Evolutionary conservation across 495 filamentous ascomycete genomes (phyloP), one percentile per base, ranked within the genome.

Genomic region (Emericellopsis terricola): DNA sequence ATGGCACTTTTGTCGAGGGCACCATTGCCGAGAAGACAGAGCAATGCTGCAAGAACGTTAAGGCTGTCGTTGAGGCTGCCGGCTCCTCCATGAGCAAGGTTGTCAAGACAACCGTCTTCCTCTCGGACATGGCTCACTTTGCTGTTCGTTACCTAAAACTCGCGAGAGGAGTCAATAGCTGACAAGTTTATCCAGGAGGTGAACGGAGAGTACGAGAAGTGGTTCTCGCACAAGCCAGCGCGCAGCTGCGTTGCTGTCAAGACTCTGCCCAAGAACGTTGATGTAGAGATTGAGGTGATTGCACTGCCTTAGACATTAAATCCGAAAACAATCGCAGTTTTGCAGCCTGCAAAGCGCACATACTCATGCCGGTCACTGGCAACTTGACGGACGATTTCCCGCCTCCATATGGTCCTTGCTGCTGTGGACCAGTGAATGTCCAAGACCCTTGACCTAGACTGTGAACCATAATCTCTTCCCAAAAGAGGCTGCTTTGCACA

Each of bases 231-330:
- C 60, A 89, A 85, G 68, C 87, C 87, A 13, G 84, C 87, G 19
- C 71, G 87, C 31, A 89, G 81, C 60, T 94, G 87, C 57, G 81
- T 96, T 37, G 87, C 83, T 33, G 87, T 87, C 31, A 72, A 74
- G 53, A 72, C 86, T 62, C 64, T 94, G 42, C 87, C 87, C 34
- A 92, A 92, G 71, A 78, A 73, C 23, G 85, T 85, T 31, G 71
- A 75, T 33, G 75, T 94, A 35, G 87, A 94, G 71, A 93, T 96
- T 53, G 87, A 94, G 69, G 81, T 78, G 55, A 73, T 79, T 58
- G 76, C 75, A 51, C 72, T 79, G 57, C 78, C 60, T 33, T 85
- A 46, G 26, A 37, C 7, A 26, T 11, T 26, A n/a, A n/a, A n/a
- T n/a, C n/a, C n/a, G n/a, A n/a, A n/a, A n/a, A n/a, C n/a, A n/a